These are phyloP conservation scores for Emmonsiellopsis sp. DNA, from an alignment of 2,329 filamentous ascomycete genomes.

Conservation along the genomic window DNA sequence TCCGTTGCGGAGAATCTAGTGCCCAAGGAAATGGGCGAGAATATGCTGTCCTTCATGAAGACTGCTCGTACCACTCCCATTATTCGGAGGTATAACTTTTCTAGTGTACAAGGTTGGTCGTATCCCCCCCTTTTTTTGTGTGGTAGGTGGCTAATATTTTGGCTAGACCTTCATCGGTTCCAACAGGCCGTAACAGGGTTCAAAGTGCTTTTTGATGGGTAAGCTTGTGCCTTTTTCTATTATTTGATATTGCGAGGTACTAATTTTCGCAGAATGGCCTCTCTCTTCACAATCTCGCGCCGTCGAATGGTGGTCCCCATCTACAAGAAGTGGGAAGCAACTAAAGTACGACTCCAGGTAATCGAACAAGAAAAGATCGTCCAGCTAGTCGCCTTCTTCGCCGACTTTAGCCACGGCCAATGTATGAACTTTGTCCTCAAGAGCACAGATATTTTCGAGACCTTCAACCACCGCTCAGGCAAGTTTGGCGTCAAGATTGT, in stretches of 20 bases:
- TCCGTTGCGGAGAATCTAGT: constrained; percentile 62
- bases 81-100: constrained; percentile 63
- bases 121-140: background rate
- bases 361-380: constrained; percentile 65
- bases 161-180: constrained; percentile 64
- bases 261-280: constrained; percentile 44
- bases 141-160: constrained; percentile 9
- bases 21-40: constrained; percentile 52
- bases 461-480: constrained; percentile 46
- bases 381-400: constrained; percentile 78
- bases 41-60: constrained; percentile 56
- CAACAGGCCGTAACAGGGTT: constrained; percentile 73
- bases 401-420: constrained; percentile 75
- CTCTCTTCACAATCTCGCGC: constrained; percentile 70
- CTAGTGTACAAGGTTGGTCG: constrained; percentile 38
- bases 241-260: background rate
- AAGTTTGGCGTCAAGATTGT: constrained; percentile 70
- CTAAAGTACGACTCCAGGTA: constrained; percentile 69
- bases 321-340: constrained; percentile 88
- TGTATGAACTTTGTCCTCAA: constrained; percentile 86
- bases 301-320: constrained; percentile 85
- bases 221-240: constrained; percentile 12
- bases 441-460: constrained; percentile 74
- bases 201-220: constrained; percentile 61
- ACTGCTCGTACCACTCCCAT: constrained; percentile 50